Base-by-base conservation (phyloP, 2,329 filamentous ascomycete genomes). In the Fusarium penzigii region DNA sequence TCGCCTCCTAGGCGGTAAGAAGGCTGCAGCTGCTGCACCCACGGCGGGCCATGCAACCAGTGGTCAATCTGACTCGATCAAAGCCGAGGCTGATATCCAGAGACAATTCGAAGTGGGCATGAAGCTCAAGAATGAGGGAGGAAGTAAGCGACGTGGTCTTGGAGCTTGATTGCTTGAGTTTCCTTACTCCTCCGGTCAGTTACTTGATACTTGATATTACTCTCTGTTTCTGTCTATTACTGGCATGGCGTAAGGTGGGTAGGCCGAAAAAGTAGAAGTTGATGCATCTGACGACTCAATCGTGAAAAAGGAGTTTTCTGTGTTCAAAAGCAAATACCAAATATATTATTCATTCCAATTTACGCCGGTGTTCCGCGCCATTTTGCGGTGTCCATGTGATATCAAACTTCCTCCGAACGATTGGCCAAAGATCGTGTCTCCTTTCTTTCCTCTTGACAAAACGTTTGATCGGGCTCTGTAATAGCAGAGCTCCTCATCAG, bases 71-170 rank as follows among this genome's bases (percentile, higher is more conserved):
- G 64, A 69, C 56, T 73, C 66, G 38, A 70, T 62, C 51, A 72
- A 74, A 57, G 75, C 78, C 29, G 76, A 82, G 56, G 72, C 74
- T 29, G 80, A 83, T 42, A 75, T 85, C 17, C 79, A 83, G 67
- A 75, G 74, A 53, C 82, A 85, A 61, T 85, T 81, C 54, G 76
- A 83, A 54, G 70, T 70, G 10, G 81, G 82, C 29, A 81, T 84
- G 68, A 76, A 74, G 61, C 77, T 78, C 71, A 85, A 84, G 70
- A 73, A 77, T 29, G 81, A 81, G 42, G 72, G 70, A 17, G 74
- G 75, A 25, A 74, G 74, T 36, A 76, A 78, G 63, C 75, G 75
- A 52, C 77, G 73, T 43, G 82, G 82, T 3, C 72, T 85, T 11
- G 81, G 81, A 17, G 80, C 79, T 29, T 81, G 69, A 68, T 41